Evolutionary conservation across 2,329 filamentous ascomycete species (phyloP).

Genomic region (Seiridium unicorne): DNA sequence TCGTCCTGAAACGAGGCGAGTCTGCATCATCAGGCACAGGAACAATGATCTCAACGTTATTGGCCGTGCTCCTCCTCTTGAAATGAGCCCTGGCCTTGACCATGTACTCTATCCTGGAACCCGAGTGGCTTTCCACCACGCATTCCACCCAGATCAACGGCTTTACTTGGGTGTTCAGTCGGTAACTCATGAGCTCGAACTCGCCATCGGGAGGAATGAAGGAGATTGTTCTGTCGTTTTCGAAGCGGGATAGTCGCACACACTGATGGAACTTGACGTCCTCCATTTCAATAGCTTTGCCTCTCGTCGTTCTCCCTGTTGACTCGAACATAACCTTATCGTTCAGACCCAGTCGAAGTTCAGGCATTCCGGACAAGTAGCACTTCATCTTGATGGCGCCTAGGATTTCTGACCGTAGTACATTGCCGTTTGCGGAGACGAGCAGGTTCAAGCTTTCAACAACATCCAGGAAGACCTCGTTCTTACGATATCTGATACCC

Average conservation of each 20-base stretch:
- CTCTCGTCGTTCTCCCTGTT: slow-evolving; percentile 87
- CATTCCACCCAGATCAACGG: slow-evolving; percentile 99
- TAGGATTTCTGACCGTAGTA: slow-evolving; percentile 91
- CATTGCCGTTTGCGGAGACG: slow-evolving; percentile 91
- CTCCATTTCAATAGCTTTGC: slow-evolving; percentile 99
- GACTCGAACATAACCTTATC: slow-evolving; percentile 99
- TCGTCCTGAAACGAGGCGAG: slow-evolving; percentile 92
- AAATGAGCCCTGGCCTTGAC: slow-evolving; percentile 97
- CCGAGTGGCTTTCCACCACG: slow-evolving; percentile 92
- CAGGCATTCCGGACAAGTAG: slow-evolving; percentile 97
- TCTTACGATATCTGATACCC: slow-evolving; percentile 97
- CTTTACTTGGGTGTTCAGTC: slow-evolving; percentile 97
- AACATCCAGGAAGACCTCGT: slow-evolving; percentile 98
- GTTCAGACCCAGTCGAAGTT: slow-evolving; percentile 89
- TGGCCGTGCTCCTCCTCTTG: slow-evolving; percentile 94
- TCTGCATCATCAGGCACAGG: slow-evolving; percentile 97
- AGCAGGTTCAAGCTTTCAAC: slow-evolving; percentile 95
- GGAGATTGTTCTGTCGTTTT: slow-evolving; percentile 97
- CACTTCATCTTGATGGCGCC: slow-evolving; percentile 99
- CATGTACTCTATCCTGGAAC: slow-evolving; percentile 97
- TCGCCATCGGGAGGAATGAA: slow-evolving; percentile 98
- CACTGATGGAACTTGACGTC: slow-evolving; percentile 99
- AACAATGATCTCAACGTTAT: slow-evolving; percentile 97
- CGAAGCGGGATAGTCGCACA: slow-evolving; percentile 90
- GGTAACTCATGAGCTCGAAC: slow-evolving; percentile 99